Evolutionary conservation across 331 rosid genomes (phyloP).

Genomic region (Erythrophleum ivorense): DNA sequence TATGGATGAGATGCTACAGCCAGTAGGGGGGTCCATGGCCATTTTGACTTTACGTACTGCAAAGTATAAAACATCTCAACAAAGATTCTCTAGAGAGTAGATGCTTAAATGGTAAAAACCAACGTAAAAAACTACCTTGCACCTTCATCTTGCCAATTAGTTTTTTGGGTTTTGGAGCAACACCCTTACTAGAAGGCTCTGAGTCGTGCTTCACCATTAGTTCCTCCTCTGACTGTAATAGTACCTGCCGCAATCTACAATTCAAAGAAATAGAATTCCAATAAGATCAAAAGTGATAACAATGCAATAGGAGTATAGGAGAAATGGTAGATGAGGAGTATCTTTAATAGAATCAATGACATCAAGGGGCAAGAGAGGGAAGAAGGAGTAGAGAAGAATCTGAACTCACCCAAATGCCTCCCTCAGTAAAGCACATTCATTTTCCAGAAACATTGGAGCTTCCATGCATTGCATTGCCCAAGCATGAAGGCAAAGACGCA

Average conservation of each 20-base stretch:
- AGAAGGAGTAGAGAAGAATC: constrained; percentile 23
- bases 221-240: constrained; percentile 94
- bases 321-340: not conserved
- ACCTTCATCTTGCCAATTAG: constrained; percentile 94
- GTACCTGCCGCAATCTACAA: constrained; percentile 79
- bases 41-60: constrained; percentile 90
- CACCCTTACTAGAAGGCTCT: constrained; percentile 77
- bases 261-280: constrained; percentile 7
- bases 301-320: not conserved
- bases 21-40: constrained; percentile 86
- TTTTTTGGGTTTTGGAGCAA: constrained; percentile 87
- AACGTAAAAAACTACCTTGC: constrained; percentile 73
- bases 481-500: constrained; percentile 97
- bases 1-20: constrained; percentile 76
- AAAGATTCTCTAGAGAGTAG: constrained; percentile 23
- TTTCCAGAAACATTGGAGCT: constrained; percentile 97
- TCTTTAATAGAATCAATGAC: constrained; percentile 14
- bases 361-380: not conserved
- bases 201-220: constrained; percentile 75
- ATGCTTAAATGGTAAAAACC: constrained; percentile 28
- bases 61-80: constrained; percentile 37
- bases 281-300: constrained; percentile 7
- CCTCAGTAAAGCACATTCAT: constrained; percentile 86
- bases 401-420: constrained; percentile 87
- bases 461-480: constrained; percentile 99